phyloP scores from a whole-genome alignment of 495 filamentous ascomycete genomes.

The Aspergillus cavernicola region DNA sequence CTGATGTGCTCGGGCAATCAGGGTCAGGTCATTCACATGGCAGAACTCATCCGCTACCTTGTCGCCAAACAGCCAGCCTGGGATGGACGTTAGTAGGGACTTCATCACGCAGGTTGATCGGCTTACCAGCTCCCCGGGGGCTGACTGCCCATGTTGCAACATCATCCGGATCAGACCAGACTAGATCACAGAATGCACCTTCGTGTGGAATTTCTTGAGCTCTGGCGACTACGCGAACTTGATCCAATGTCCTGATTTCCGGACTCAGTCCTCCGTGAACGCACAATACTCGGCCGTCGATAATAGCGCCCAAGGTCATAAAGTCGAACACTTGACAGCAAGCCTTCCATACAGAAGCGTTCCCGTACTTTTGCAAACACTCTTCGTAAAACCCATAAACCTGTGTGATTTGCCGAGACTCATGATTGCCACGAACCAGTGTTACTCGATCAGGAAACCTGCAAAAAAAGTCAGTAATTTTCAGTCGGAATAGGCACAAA shows the following conservation, averaged over 20 bases:
- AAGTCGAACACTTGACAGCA: constrained; percentile 99
- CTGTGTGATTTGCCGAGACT: constrained; percentile 96
- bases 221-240: constrained; percentile 93
- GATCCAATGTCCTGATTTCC: constrained; percentile 93
- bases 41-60: constrained; percentile 99
- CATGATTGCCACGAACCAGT: constrained; percentile 94
- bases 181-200: constrained; percentile 95
- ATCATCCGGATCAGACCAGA: constrained; percentile 98
- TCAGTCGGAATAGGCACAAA: background rate
- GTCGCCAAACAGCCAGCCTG: constrained; percentile 91
- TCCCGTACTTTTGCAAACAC: constrained; percentile 96
- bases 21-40: constrained; percentile 90
- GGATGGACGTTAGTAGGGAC: background rate
- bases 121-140: constrained; percentile 75
- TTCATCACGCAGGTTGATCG: background rate
- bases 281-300: constrained; percentile 94
- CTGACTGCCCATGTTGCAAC: constrained; percentile 98
- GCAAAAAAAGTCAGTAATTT: background rate
- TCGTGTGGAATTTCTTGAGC: constrained; percentile 98
- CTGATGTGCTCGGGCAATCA: constrained; percentile 95
- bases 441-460: constrained; percentile 95
- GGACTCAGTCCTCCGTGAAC: constrained; percentile 96
- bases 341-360: constrained; percentile 97
- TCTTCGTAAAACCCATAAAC: constrained; percentile 99
- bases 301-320: constrained; percentile 90